Conservation (phyloP, 2,329 filamentous ascomycete species). For the Ophiostoma sp. region DNA sequence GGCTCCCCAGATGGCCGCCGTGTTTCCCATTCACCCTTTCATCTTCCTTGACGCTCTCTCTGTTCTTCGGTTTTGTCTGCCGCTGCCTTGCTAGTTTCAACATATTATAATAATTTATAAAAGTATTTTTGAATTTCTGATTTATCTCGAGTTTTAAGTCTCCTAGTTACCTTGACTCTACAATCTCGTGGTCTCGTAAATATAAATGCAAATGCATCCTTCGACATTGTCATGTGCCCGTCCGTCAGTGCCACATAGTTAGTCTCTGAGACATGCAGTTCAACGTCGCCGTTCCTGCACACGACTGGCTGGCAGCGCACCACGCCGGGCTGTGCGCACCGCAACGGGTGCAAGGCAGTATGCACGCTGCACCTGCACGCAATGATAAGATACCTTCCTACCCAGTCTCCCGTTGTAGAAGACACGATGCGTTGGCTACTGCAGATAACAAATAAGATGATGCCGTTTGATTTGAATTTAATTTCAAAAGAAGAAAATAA, state of each 20-base stretch:
- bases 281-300: conserved; percentile 10
- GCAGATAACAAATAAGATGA: too few species aligned
- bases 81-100: too few species aligned
- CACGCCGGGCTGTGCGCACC: conserved; percentile 17
- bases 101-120: too few species aligned
- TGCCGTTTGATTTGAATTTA: neutral
- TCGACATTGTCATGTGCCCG: neutral
- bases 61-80: neutral
- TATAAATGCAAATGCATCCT: too few species aligned
- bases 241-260: neutral
- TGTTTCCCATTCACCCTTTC: neutral
- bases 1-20: neutral
- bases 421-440: neutral
- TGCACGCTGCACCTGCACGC: conserved; percentile 5
- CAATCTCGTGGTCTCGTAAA: too few species aligned
- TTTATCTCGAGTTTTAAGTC: too few species aligned
- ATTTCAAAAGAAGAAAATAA: neutral
- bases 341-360: neutral
- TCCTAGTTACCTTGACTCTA: too few species aligned
- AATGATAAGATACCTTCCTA: neutral
- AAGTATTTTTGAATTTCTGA: too few species aligned
- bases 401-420: neutral
- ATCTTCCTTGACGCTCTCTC: neutral
- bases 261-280: conserved; percentile 7
- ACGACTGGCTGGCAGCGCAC: conserved; percentile 18